Conservation (phyloP, 2,329 filamentous ascomycete species). For the Penicillium psychrosexuale region DNA sequence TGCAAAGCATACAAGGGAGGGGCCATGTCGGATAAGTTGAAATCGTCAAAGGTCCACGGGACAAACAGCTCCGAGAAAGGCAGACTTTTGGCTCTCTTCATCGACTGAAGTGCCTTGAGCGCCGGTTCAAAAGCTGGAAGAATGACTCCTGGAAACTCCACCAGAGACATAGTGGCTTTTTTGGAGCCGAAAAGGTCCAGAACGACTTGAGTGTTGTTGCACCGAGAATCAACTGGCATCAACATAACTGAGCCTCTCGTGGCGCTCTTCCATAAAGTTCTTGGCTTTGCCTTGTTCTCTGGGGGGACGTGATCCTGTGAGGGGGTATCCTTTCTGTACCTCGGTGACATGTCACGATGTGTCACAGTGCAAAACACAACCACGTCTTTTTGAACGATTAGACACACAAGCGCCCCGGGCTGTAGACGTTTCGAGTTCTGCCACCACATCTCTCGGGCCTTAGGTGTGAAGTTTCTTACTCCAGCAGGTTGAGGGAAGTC, state of each 20-base stretch:
- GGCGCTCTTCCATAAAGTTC: constrained; percentile 27
- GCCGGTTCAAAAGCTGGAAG: constrained; percentile 58
- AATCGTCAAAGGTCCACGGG: constrained; percentile 14
- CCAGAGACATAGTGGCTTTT: constrained; percentile 35
- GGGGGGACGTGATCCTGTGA: not conserved
- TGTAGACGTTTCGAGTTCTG: constrained; percentile 30
- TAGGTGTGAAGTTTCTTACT: constrained; percentile 4
- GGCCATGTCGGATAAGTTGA: constrained; percentile 29
- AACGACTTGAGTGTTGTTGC: constrained; percentile 20
- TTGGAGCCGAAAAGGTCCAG: constrained; percentile 14
- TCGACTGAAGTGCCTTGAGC: constrained; percentile 54
- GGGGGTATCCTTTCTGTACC: not conserved
- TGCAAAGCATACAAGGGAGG: constrained; percentile 53
- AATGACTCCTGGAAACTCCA: constrained; percentile 62
- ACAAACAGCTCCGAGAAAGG: constrained; percentile 50
- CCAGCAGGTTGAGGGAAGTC: constrained; percentile 25
- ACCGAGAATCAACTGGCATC: constrained; percentile 27
- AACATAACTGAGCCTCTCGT: constrained; percentile 29
- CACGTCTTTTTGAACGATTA: constrained; percentile 18
- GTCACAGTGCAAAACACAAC: constrained; percentile 28
- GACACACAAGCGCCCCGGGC: constrained; percentile 29
- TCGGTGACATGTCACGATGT: constrained; percentile 10
- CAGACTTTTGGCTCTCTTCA: constrained; percentile 45
- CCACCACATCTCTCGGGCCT: constrained; percentile 29
- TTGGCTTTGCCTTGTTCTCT: not conserved